phyloP scores from a whole-genome alignment of 139 green algal genomes.

The Pleodorina starrii region DNA sequence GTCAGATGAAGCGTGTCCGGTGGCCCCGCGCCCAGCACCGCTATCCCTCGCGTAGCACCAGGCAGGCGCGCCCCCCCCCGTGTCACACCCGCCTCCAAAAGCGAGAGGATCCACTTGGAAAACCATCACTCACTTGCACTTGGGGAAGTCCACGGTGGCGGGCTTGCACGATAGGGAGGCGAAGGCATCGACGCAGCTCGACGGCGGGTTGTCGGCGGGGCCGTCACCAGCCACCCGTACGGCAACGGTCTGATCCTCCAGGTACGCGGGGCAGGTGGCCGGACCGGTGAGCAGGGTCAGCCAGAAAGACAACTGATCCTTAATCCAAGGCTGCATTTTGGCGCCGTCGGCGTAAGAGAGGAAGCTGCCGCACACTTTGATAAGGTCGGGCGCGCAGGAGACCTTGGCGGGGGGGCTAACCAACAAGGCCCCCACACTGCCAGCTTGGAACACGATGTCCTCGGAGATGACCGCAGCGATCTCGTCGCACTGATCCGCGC shows the following conservation, averaged over 20 bases:
- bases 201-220: not conserved
- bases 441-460: not conserved
- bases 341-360: constrained; percentile 1
- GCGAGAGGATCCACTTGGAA: not conserved
- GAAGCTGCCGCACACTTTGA: constrained; percentile 37
- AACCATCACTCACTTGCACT: constrained; percentile 21
- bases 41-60: not conserved
- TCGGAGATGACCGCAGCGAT: not conserved
- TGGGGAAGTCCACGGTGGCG: not conserved
- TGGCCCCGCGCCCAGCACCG: not conserved
- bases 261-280: not conserved
- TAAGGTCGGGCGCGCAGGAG: not conserved
- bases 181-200: not conserved
- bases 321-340: not conserved
- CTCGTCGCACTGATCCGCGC: not conserved
- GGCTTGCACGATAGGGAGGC: not conserved
- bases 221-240: not conserved
- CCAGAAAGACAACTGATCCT: not conserved
- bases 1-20: not conserved
- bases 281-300: not conserved
- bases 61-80: not conserved
- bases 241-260: not conserved
- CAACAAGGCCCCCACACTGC: not conserved
- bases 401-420: no score
- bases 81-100: not conserved